phyloP scores from a whole-genome alignment of 257 asterid species.

The Solanum sejunctum region DNA sequence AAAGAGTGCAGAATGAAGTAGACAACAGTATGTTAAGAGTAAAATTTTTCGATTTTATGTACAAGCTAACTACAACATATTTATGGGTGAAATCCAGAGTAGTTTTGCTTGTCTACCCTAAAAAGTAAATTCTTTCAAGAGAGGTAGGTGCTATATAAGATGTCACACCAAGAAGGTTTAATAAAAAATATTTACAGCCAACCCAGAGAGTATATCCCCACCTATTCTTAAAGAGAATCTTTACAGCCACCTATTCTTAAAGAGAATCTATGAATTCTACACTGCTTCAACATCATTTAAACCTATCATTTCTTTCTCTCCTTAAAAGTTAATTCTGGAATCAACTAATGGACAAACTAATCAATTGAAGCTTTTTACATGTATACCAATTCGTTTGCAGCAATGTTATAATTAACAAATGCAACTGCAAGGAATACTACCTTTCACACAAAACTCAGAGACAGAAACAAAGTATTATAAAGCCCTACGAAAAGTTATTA shows the following conservation, averaged over 20 bases:
- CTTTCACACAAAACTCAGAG: neutral
- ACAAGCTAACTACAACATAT: neutral
- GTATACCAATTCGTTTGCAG: neutral
- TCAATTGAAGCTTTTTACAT: neutral
- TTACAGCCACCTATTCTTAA: neutral
- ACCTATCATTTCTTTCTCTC: neutral
- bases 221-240: neutral
- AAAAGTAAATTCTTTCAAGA: neutral
- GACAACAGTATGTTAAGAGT: neutral
- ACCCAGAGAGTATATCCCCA: neutral
- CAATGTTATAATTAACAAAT: neutral
- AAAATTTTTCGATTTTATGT: neutral
- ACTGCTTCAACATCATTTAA: neutral
- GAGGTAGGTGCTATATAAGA: neutral
- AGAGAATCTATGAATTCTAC: neutral
- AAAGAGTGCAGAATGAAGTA: neutral
- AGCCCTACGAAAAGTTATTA: slow-evolving; percentile 8
- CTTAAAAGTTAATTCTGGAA: neutral
- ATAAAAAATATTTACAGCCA: neutral
- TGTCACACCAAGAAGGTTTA: neutral
- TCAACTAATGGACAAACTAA: neutral
- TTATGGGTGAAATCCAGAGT: neutral
- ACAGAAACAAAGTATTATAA: neutral
- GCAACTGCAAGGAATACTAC: neutral
- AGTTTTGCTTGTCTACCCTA: neutral